A percentile compares a stretch with the other conserved stretches of the same genome.
These are phyloP conservation scores for Fragaria ananassa DNA, from an alignment of 306 rosid genomes.

Conservation along the genomic window DNA sequence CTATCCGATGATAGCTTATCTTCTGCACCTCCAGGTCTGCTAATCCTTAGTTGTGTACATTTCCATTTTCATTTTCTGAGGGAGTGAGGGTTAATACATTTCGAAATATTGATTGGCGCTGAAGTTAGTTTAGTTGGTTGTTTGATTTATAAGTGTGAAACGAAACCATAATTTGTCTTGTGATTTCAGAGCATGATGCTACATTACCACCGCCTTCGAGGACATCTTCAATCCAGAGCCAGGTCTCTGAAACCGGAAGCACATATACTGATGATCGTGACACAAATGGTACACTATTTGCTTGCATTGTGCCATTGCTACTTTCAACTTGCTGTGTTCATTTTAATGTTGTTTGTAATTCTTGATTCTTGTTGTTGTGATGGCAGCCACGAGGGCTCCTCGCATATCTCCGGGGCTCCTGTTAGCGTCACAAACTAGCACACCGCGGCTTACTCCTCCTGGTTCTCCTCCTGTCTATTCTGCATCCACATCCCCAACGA, in stretches of 20 bases:
- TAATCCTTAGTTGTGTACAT: neutral
- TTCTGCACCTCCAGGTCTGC: slow-evolving; percentile 54
- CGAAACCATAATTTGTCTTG: neutral
- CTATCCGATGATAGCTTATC: slow-evolving; percentile 44
- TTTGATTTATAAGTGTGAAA: neutral
- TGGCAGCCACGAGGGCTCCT: slow-evolving; percentile 48
- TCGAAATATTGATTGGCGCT: too few species aligned
- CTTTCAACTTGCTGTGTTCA: neutral
- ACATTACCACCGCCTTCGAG: slow-evolving; percentile 47
- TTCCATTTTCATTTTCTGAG: neutral
- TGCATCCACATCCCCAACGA: slow-evolving; percentile 72
- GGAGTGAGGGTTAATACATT: neutral
- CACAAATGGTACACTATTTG: slow-evolving; percentile 42
- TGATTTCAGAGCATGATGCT: slow-evolving; percentile 50
- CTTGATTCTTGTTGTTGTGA: neutral
- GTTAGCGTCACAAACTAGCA: slow-evolving; percentile 67
- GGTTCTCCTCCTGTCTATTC: slow-evolving; percentile 76
- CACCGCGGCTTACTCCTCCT: slow-evolving; percentile 74
- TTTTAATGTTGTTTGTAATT: neutral
- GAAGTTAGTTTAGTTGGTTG: neutral
- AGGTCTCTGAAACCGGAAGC: slow-evolving; percentile 42
- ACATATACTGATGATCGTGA: slow-evolving; percentile 51
- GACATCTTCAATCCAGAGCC: slow-evolving; percentile 46
- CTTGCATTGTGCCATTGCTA: neutral
- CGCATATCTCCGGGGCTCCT: slow-evolving; percentile 52